A percentile compares a stretch with the other conserved stretches of the same genome.
Conservation (phyloP, 352 stramenopile species). For the Phytopythium helicoides region DNA sequence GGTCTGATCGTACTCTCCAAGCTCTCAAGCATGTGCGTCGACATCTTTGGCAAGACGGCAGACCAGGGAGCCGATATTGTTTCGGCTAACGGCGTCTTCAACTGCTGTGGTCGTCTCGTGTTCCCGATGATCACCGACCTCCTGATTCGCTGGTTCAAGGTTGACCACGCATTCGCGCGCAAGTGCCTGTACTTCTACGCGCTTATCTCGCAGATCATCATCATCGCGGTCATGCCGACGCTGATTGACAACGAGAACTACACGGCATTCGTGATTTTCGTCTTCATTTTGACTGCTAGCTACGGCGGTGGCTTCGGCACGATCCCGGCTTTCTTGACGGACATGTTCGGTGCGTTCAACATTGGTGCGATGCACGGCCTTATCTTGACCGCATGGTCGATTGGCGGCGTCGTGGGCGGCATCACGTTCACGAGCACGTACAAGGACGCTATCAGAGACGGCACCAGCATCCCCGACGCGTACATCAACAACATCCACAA, state of each 20-base stretch:
- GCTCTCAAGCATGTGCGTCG: slow-evolving; percentile 48
- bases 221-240: slow-evolving; percentile 59
- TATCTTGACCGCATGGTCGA: slow-evolving; percentile 76
- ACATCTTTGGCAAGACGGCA: slow-evolving; percentile 40
- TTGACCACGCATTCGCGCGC: slow-evolving; percentile 43
- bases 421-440: slow-evolving; percentile 71
- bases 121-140: slow-evolving; percentile 43
- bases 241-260: slow-evolving; percentile 60
- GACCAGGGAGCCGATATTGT: slow-evolving; percentile 35
- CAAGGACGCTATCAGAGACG: slow-evolving; percentile 26
- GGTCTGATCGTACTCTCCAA: slow-evolving; percentile 65
- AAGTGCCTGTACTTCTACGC: slow-evolving; percentile 61
- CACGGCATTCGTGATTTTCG: slow-evolving; percentile 43
- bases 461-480: slow-evolving; percentile 37
- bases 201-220: slow-evolving; percentile 52
- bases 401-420: slow-evolving; percentile 64
- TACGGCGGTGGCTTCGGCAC: slow-evolving; percentile 74
- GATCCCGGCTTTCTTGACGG: slow-evolving; percentile 70
- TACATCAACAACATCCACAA: slow-evolving; percentile 67
- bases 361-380: slow-evolving; percentile 77
- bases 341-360: slow-evolving; percentile 85
- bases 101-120: slow-evolving; percentile 42
- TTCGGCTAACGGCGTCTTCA: slow-evolving; percentile 52
- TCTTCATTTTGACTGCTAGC: slow-evolving; percentile 67
- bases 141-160: slow-evolving; percentile 33